These are phyloP conservation scores for Epichloe sp. DNA, from an alignment of 2,329 filamentous ascomycete genomes.

Conservation along the genomic window DNA sequence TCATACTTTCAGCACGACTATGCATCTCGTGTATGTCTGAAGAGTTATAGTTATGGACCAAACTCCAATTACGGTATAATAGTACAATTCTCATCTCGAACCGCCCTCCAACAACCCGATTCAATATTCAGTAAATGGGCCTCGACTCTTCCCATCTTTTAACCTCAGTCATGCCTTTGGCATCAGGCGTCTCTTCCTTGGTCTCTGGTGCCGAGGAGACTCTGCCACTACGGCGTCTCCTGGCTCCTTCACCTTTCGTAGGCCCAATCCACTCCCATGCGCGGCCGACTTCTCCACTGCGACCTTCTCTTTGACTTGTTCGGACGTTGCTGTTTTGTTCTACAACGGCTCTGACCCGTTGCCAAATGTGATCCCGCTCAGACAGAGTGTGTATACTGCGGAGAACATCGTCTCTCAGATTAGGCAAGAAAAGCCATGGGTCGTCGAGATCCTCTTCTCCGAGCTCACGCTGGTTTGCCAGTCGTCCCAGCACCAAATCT, in stretches of 20 bases:
- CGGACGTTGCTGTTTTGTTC: constrained; percentile 91
- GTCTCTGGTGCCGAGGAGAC: constrained; percentile 32
- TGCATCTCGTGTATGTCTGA: too few relatives aligned
- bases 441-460: constrained; percentile 57
- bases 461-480: constrained; percentile 74
- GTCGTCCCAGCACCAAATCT: constrained; percentile 66
- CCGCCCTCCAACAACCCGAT: background rate
- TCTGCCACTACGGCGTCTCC: constrained; percentile 39
- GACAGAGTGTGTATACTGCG: constrained; percentile 65
- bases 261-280: constrained; percentile 62
- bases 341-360: constrained; percentile 67
- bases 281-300: constrained; percentile 50
- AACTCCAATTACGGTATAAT: background rate
- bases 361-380: constrained; percentile 73
- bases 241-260: constrained; percentile 28
- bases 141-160: constrained; percentile 30
- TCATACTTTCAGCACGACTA: too few relatives aligned
- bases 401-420: constrained; percentile 83
- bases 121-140: constrained; percentile 24
- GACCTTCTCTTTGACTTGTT: constrained; percentile 54
- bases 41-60: background rate
- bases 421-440: constrained; percentile 72
- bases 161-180: constrained; percentile 12
- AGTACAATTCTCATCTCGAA: background rate
- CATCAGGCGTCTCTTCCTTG: constrained; percentile 20